A percentile compares a stretch with the other conserved stretches of the same genome.
These are phyloP conservation scores for Brassica juncea DNA, from an alignment of 345 rosid genomes.

Conservation along the genomic window DNA sequence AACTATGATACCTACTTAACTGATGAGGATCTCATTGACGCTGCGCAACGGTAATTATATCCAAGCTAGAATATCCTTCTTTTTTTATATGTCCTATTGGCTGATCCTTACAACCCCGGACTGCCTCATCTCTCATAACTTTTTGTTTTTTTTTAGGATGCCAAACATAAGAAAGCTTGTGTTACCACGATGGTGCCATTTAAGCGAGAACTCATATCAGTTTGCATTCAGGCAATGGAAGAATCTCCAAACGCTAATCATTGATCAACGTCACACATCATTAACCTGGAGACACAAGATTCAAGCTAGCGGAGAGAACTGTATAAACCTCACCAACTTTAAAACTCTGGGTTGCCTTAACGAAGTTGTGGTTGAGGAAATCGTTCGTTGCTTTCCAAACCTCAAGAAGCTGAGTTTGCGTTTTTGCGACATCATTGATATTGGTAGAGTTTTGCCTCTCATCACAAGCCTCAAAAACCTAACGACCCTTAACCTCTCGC, in stretches of 20 bases:
- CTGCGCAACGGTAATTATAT: neutral
- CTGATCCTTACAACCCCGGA: neutral
- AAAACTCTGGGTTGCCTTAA: neutral
- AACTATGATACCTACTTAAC: neutral
- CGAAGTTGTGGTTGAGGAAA: neutral
- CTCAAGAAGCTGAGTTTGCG: neutral
- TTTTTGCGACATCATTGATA: neutral
- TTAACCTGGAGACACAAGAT: neutral
- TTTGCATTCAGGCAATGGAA: neutral
- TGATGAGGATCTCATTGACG: neutral
- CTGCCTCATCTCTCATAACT: neutral
- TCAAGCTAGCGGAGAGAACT: neutral
- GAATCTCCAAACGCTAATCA: neutral
- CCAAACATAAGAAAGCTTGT: neutral
- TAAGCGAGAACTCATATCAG: neutral
- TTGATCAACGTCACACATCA: neutral
- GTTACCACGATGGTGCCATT: neutral
- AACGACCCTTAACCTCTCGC: neutral
- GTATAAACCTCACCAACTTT: neutral
- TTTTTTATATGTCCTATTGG: too few relatives aligned
- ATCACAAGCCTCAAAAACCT: neutral
- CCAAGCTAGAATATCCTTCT: neutral
- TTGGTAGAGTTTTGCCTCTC: neutral
- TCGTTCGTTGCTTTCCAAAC: neutral
- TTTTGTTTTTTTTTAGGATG: neutral